Conservation (phyloP, 78 protist genomes). For the Dictyostelium brefeldianum region DNA sequence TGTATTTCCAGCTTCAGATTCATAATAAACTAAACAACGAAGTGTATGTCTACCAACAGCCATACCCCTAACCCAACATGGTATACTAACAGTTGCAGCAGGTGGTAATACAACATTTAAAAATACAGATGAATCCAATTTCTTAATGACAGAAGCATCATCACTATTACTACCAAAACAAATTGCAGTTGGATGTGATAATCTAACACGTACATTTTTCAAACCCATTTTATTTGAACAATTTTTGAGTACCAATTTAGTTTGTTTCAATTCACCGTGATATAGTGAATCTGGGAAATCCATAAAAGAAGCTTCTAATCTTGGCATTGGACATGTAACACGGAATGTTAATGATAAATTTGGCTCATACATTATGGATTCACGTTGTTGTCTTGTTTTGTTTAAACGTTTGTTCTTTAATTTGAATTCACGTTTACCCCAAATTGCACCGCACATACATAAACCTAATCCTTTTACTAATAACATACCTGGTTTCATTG, state of each 20-base stretch:
- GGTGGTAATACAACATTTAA: constrained; percentile 49
- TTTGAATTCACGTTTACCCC: constrained; percentile 76
- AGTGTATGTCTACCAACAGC: constrained; percentile 45
- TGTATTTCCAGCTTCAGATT: constrained; percentile 60
- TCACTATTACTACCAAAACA: constrained; percentile 59
- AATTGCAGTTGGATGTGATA: constrained; percentile 53
- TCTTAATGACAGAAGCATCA: constrained; percentile 31
- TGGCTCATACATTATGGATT: constrained; percentile 56
- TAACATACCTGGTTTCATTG: constrained; percentile 47
- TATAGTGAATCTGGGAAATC: constrained; percentile 40
- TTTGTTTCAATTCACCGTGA: constrained; percentile 72
- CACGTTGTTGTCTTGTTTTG: constrained; percentile 65
- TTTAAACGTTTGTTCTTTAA: constrained; percentile 65
- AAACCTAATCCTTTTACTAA: constrained; percentile 51
- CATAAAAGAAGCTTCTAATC: constrained; percentile 60
- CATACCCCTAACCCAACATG: constrained; percentile 69
- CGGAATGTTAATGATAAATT: constrained; percentile 46
- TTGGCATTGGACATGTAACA: constrained; percentile 79
- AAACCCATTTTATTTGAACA: constrained; percentile 74
- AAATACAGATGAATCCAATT: constrained; percentile 43
- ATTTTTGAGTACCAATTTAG: constrained; percentile 43
- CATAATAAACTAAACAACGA: constrained; percentile 74
- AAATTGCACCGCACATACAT: constrained; percentile 76
- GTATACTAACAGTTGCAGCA: constrained; percentile 46
- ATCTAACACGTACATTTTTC: constrained; percentile 58